Evolutionary conservation across 2,329 filamentous ascomycete species (phyloP), one percentile per base, ranked within the genome.

Genomic region (Neopestalotiopsis sp.): DNA sequence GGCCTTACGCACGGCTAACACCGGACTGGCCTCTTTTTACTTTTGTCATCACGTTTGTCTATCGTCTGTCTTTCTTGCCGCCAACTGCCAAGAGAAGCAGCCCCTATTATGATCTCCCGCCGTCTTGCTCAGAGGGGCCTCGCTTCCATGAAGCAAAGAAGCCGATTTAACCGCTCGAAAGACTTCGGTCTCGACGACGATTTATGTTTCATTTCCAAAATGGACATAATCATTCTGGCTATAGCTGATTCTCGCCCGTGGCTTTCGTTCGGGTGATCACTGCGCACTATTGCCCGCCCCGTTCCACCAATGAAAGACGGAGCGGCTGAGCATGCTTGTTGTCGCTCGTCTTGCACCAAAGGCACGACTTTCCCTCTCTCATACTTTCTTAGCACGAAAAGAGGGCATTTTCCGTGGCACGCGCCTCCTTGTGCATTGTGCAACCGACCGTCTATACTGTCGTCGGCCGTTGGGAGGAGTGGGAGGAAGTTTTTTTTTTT

Each of bases 221-320:
- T 20, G n/a, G 45, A 17, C 45, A 52, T 24, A 49, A 49, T 24
- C 10, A 52, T 52, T 28, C 6, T 52, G 45, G 17, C 13, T 52
- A 52, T 52, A 52, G 45, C 45, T 52, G 45, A 52, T n/a, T 52
- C n/a, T 52, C 45, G 45, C 45, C 34, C 6, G 45, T 52, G 45
- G 45, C 45, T 52, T 28, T 52, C 45, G 45, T 52, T 52, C 45
- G 45, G 45, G 45, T 52, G 45, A 52, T 52, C 45, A 52, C n/a
- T 24, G 45, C 17, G 45, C 45, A 52, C 45, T 17, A 20, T 20
- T 24, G 45, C 45, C 45, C 45, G 45, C 17, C 45, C 42, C 45
- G 45, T 52, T 24, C 45, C 45, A 24, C 45, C 45, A 52, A 52
- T 52, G n/a, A 17, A 17, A 52, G 45, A n/a, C 7, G 45, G 17